Conservation (phyloP, 2,329 filamentous ascomycete species). For the Botrytis galanthina region DNA sequence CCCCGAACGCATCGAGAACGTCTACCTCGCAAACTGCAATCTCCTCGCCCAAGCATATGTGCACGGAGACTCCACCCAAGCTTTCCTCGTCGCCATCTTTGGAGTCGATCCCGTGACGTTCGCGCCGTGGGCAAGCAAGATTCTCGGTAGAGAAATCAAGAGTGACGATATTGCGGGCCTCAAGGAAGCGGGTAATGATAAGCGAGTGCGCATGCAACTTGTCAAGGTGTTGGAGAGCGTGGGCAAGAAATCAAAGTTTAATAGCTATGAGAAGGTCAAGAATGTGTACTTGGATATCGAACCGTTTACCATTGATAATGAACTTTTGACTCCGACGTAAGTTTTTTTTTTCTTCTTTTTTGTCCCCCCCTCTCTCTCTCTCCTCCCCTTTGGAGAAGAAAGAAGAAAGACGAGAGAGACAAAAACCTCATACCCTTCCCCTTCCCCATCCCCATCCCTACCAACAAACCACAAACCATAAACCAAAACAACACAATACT, state of each 20-base stretch:
- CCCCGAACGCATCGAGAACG: conserved; percentile 94
- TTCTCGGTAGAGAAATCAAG: conserved; percentile 66
- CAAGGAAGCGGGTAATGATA: conserved; percentile 63
- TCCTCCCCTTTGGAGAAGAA: no score
- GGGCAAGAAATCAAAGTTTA: conserved; percentile 82
- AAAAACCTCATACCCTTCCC: no score
- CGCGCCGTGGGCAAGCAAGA: conserved; percentile 73
- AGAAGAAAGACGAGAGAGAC: not conserved
- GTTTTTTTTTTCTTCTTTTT: conserved; percentile 35
- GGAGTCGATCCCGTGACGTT: conserved; percentile 84
- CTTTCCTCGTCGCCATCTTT: conserved; percentile 80
- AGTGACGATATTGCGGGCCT: conserved; percentile 66
- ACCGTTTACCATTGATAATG: conserved; percentile 91
- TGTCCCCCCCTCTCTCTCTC: no score
- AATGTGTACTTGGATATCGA: conserved; percentile 75
- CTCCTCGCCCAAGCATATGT: conserved; percentile 81
- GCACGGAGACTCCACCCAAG: conserved; percentile 83
- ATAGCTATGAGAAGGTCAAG: conserved; percentile 81
- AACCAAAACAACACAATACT: not conserved
- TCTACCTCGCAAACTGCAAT: conserved; percentile 78
- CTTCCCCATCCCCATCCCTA: no score
- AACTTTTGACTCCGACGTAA: conserved; percentile 84
- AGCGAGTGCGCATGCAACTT: conserved; percentile 70
- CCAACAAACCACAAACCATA: no score
- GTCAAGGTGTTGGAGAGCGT: conserved; percentile 76